A percentile compares a stretch with the other conserved stretches of the same genome.
Evolutionary conservation across 2,329 filamentous ascomycete species (phyloP).

Genomic region (Scedosporium minutisporum): DNA sequence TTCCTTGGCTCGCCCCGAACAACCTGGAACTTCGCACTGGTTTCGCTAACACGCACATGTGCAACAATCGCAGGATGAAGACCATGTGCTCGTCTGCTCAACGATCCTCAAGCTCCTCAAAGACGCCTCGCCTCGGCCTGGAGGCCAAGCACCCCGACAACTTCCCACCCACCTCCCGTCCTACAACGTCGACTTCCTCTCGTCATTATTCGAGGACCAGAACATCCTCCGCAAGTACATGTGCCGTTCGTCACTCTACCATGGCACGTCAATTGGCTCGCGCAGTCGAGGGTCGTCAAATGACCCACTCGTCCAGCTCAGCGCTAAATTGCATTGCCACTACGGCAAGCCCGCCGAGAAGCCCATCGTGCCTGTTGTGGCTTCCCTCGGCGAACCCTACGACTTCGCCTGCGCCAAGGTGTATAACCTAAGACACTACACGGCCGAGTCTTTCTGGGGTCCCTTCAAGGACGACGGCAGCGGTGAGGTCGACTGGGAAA

Average conservation of each 20-base stretch:
- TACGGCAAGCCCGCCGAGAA: conserved; percentile 48
- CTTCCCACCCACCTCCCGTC: conserved; percentile 32
- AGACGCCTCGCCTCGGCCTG: conserved; percentile 26
- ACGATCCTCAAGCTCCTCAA: conserved; percentile 35
- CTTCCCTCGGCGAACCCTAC: conserved; percentile 30
- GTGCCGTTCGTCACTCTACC: conserved; percentile 53
- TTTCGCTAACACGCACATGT: not conserved
- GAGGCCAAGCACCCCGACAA: conserved; percentile 19
- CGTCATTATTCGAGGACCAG: conserved; percentile 32
- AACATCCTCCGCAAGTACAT: conserved; percentile 51
- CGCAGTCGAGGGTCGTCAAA: conserved; percentile 20
- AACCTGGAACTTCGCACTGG: not conserved
- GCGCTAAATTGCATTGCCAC: conserved; percentile 61
- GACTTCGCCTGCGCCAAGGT: conserved; percentile 59
- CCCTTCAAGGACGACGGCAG: conserved; percentile 58
- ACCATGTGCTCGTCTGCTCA: conserved; percentile 35
- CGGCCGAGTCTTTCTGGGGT: conserved; percentile 53
- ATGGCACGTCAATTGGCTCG: conserved; percentile 21
- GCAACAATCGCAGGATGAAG: conserved; percentile 22
- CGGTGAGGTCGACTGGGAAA: conserved; percentile 65
- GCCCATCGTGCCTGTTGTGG: conserved; percentile 24
- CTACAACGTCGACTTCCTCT: conserved; percentile 35
- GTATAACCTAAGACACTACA: conserved; percentile 66
- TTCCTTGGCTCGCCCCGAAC: not conserved
- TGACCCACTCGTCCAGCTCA: conserved; percentile 44